These are phyloP conservation scores for Pontederia crassipes DNA, from an alignment of 176 grass and related monocot genomes.

Conservation along the genomic window DNA sequence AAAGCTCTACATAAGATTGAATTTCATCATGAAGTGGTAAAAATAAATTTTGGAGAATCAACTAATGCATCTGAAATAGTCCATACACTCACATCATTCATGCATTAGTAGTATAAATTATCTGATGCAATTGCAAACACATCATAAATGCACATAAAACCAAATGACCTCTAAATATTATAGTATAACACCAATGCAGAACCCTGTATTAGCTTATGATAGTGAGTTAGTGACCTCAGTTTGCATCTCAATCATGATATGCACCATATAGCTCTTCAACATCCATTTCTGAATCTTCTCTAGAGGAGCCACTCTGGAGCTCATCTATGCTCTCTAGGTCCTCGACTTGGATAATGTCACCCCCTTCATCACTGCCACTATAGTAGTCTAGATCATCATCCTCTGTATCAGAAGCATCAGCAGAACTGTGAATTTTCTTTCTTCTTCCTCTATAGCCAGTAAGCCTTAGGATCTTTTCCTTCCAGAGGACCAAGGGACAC, in stretches of 20 bases:
- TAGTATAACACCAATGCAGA: neutral
- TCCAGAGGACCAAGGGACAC: slow-evolving; percentile 52
- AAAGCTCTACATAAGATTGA: too few relatives aligned
- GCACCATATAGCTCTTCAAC: slow-evolving; percentile 25
- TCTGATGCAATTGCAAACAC: too few relatives aligned
- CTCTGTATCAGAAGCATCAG: slow-evolving; percentile 29
- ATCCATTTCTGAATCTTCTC: slow-evolving; percentile 58
- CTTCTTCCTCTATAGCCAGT: slow-evolving; percentile 55
- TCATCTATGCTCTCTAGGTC: slow-evolving; percentile 29
- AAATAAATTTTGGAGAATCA: too few relatives aligned
- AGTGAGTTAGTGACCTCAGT: too few relatives aligned
- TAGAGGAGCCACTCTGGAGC: slow-evolving; percentile 24
- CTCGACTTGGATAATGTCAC: slow-evolving; percentile 26
- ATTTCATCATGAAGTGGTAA: too few relatives aligned
- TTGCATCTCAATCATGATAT: slow-evolving; percentile 23
- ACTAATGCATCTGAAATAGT: too few relatives aligned
- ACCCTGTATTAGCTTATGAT: too few relatives aligned
- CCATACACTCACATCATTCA: too few relatives aligned
- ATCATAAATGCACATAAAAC: neutral
- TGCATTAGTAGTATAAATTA: too few relatives aligned
- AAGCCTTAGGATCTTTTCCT: slow-evolving; percentile 58
- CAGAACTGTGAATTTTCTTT: slow-evolving; percentile 37
- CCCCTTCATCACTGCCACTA: neutral
- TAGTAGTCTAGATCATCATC: slow-evolving; percentile 21
- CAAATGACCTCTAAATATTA: neutral